Base-by-base conservation (phyloP, 2,329 filamentous ascomycete species). In the Alternaria sp. region DNA sequence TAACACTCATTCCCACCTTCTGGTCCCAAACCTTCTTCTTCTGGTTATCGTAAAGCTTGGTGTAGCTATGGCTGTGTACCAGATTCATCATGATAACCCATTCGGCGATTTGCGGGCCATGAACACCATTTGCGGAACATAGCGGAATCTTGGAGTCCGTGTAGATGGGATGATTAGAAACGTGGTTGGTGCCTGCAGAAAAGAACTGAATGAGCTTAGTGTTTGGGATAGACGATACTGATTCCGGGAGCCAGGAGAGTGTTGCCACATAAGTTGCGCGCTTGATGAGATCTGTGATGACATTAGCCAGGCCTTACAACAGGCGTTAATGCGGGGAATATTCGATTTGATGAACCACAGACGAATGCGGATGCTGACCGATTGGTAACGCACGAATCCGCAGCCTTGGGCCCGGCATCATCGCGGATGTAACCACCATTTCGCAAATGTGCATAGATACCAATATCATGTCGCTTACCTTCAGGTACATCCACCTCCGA, bases 61-160 rank as follows among this genome's bases (percentile, higher is more conserved):
- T 80, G 72, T 87, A 87, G 26, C 82, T 79, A 61, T 87, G 85
- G n/a, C 81, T 83, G 24, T 84, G 80, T n/a, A 84, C 81, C 3
- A 90, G 78, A 54, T 85, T 83, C 67, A 88, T 89, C 82, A 89
- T 81, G 28, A 89, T 75, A 12, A 88, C 85, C 88, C 88, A 91
- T 78, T 90, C 88, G 0, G 87, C 82, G 51, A 90, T 90, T 57
- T 88, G 86, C 0, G 88, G 88, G 1, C 86, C 87, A 68, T 88
- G 86, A 47, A 88, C 84, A 24, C 87, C 83, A 5, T 82, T 84
- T 34, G 81, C 82, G 4, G 83, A 87, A 4, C 85, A 85, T 57
- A 89, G 78, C 1, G 83, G 80, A 51, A 88, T 83, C 26, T 84
- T 70, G 14, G 81, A 84, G 47, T 83, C 75, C 7, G 77, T 85